These are phyloP conservation scores for Choanephora cucurbitarum DNA, from an alignment of 371 early-diverging fungal species.

Conservation along the genomic window DNA sequence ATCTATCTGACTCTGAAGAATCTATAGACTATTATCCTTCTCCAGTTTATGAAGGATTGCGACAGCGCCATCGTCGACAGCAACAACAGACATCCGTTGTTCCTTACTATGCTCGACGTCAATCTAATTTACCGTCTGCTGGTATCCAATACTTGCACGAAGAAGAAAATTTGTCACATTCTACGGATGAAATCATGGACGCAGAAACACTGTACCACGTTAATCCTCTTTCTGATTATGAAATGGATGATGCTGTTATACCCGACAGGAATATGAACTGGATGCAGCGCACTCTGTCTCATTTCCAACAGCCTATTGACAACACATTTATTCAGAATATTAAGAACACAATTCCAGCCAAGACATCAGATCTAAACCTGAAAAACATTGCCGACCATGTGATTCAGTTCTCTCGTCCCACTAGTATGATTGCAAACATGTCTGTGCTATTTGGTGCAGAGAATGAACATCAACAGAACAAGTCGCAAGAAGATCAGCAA, in stretches of 20 bases:
- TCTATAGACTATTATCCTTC: conserved; percentile 4
- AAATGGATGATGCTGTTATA: conserved; percentile 4
- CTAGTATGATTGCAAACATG: conserved; percentile 43
- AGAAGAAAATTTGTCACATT: conserved; percentile 17
- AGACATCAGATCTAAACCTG: conserved; percentile 35
- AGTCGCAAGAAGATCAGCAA: conserved; percentile 21
- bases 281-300: conserved; percentile 50
- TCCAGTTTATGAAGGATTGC: conserved; percentile 20
- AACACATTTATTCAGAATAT: conserved; percentile 41
- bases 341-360: conserved; percentile 47
- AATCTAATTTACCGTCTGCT: conserved; percentile 6
- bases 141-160: conserved; percentile 32
- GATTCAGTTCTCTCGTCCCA: conserved; percentile 41
- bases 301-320: conserved; percentile 36
- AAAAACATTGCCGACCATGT: conserved; percentile 45
- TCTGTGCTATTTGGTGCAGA: conserved; percentile 30
- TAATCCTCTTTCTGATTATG: conserved; percentile 10
- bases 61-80: conserved; percentile 23
- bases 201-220: conserved; percentile 19
- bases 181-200: conserved; percentile 26
- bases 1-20: conserved; percentile 34
- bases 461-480: conserved; percentile 10
- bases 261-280: conserved; percentile 30
- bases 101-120: background rate
- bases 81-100: conserved; percentile 2